phyloP scores from a whole-genome alignment of 139 green algal species.

The Coelastrella sp. region DNA sequence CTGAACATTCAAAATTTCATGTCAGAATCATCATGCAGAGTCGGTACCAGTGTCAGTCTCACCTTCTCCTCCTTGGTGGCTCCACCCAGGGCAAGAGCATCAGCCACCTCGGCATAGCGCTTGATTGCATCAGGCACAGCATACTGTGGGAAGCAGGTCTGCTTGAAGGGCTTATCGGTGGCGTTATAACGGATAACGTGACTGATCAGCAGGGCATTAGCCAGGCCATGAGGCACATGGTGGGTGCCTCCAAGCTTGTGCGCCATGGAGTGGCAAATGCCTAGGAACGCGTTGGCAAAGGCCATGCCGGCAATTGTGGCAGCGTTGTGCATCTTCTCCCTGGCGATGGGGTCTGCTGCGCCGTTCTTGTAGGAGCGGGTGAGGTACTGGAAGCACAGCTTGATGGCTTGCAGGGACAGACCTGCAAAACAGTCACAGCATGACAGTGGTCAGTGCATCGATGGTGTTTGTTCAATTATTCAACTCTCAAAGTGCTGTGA shows the following conservation, averaged over 20 bases:
- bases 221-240: slow-evolving; percentile 77
- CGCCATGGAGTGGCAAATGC: slow-evolving; percentile 80
- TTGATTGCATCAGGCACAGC: slow-evolving; percentile 26
- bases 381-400: slow-evolving; percentile 74
- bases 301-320: slow-evolving; percentile 84
- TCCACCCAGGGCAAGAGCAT: slow-evolving; percentile 68
- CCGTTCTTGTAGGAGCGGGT: slow-evolving; percentile 63
- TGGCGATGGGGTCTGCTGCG: slow-evolving; percentile 62
- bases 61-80: slow-evolving; percentile 66
- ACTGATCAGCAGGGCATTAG: slow-evolving; percentile 76
- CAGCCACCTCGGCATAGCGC: slow-evolving; percentile 70
- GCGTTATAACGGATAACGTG: slow-evolving; percentile 69
- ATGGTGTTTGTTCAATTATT: no score
- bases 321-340: slow-evolving; percentile 79
- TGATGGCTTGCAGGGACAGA: slow-evolving; percentile 67
- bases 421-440: slow-evolving; percentile 33
- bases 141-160: slow-evolving; percentile 82
- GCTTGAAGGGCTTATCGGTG: slow-evolving; percentile 63
- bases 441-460: background rate
- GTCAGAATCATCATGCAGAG: background rate
- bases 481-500: no score
- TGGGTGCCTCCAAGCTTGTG: slow-evolving; percentile 70
- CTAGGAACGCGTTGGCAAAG: slow-evolving; percentile 84
- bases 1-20: no score
- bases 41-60: background rate